Percentiles rank a stretch among this genome's conserved stretches.
Conservation (phyloP, 371 early-diverging fungal species). For the Mycotypha africana region DNA sequence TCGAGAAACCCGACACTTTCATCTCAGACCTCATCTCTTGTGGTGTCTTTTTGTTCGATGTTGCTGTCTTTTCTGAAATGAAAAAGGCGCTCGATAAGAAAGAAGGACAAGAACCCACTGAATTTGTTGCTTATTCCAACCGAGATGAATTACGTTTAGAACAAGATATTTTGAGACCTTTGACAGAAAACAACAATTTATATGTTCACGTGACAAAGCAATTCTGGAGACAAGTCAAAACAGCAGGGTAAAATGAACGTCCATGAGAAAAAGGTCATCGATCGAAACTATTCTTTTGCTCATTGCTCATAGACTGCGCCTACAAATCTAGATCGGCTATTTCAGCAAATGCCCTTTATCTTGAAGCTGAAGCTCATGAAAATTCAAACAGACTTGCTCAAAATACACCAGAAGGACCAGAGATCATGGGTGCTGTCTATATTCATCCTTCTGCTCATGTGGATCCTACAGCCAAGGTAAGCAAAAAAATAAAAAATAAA, state of each 20-base stretch:
- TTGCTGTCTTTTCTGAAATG: slow-evolving; percentile 81
- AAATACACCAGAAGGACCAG: slow-evolving; percentile 54
- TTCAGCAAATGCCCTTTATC: slow-evolving; percentile 85
- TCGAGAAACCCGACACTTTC: slow-evolving; percentile 94
- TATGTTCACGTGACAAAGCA: slow-evolving; percentile 75
- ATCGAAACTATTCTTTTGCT: not conserved
- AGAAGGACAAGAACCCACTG: slow-evolving; percentile 32
- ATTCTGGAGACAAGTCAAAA: slow-evolving; percentile 95
- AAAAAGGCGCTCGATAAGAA: slow-evolving; percentile 67
- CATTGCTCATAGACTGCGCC: too few species aligned
- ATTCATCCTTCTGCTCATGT: slow-evolving; percentile 93
- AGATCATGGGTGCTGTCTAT: slow-evolving; percentile 86
- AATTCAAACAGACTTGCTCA: slow-evolving; percentile 63
- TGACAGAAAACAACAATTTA: slow-evolving; percentile 77
- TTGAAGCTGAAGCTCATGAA: slow-evolving; percentile 68
- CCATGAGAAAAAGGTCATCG: not conserved
- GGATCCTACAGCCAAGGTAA: slow-evolving; percentile 88
- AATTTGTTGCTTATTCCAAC: slow-evolving; percentile 1
- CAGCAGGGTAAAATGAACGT: slow-evolving; percentile 46
- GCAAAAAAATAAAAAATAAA: not conserved
- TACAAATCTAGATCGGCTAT: slow-evolving; percentile 86
- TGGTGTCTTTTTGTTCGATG: slow-evolving; percentile 89
- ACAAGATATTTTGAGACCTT: slow-evolving; percentile 84
- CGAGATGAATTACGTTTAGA: slow-evolving; percentile 64
- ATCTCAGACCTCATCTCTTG: slow-evolving; percentile 91